phyloP scores from a whole-genome alignment of 2,329 filamentous ascomycete species.

The Xylogone sp. region DNA sequence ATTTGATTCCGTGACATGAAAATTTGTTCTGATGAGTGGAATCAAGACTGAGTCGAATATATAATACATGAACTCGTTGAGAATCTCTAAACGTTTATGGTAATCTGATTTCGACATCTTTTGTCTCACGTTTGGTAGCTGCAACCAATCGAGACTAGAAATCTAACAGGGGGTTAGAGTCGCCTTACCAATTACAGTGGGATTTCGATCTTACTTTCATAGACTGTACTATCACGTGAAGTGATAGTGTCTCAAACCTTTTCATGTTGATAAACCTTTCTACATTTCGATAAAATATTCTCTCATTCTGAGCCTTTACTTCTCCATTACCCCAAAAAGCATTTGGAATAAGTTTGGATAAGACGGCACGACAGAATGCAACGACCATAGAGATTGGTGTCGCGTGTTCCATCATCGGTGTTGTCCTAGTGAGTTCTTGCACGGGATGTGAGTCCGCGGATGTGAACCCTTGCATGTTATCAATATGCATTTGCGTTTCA shows the following conservation, averaged over 20 bases:
- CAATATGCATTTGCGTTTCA: conserved; percentile 15
- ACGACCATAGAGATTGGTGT: conserved; percentile 69
- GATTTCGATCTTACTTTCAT: conserved; percentile 56
- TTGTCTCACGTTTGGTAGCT: conserved; percentile 42
- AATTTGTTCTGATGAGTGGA: conserved; percentile 80
- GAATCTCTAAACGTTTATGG: conserved; percentile 71
- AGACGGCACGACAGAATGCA: conserved; percentile 76
- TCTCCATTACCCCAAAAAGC: conserved; percentile 67
- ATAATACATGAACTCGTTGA: conserved; percentile 86
- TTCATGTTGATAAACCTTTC: conserved; percentile 74
- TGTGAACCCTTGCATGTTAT: background rate
- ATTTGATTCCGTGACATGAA: conserved; percentile 91
- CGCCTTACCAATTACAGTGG: background rate
- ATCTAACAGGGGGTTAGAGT: conserved; percentile 45
- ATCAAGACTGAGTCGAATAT: conserved; percentile 89
- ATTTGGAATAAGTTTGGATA: conserved; percentile 69
- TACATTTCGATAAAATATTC: conserved; percentile 60
- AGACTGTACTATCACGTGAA: conserved; percentile 74
- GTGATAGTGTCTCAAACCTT: conserved; percentile 73
- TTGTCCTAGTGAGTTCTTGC: conserved; percentile 28
- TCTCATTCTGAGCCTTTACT: conserved; percentile 55
- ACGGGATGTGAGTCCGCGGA: conserved; percentile 3
- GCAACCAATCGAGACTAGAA: conserved; percentile 68
- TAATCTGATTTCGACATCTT: conserved; percentile 70
- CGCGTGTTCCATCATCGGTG: conserved; percentile 59